Evolutionary conservation across 108 stramenopile genomes (phyloP).

Genomic region (Skeletonema marinoi): DNA sequence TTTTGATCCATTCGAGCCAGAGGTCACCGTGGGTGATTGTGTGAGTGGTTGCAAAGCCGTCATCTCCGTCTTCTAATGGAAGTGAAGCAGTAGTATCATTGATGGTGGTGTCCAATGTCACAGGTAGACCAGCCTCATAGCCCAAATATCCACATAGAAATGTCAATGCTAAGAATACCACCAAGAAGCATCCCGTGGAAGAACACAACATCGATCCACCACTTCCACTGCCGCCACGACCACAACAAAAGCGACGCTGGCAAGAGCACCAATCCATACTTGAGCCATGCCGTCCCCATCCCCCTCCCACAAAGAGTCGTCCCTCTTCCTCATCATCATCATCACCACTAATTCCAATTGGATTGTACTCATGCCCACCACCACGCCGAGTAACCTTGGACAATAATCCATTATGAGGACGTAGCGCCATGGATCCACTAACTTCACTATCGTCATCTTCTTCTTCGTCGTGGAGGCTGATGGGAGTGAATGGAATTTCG

Average conservation of each 20-base stretch:
- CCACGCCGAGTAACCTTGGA: too few species aligned
- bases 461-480: conserved; percentile 15
- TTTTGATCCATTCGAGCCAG: conserved; percentile 15
- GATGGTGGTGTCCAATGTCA: neutral
- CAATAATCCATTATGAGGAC: too few species aligned
- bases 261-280: neutral
- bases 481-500: conserved; percentile 17
- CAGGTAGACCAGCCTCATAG: conserved; percentile 21
- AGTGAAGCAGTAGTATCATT: too few species aligned
- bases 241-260: neutral
- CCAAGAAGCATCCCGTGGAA: neutral
- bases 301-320: conserved; percentile 17
- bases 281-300: conserved; percentile 23
- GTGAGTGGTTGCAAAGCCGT: conserved; percentile 15
- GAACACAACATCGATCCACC: neutral
- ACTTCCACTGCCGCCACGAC: too few species aligned
- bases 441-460: too few species aligned
- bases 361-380: too few species aligned
- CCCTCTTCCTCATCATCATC: conserved; percentile 18
- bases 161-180: conserved; percentile 3
- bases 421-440: too few species aligned
- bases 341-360: neutral
- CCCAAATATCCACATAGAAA: conserved; percentile 16
- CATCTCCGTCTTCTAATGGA: neutral
- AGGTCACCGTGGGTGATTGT: conserved; percentile 13